A percentile compares a stretch with the other conserved stretches of the same genome.
These are phyloP conservation scores for Parascedosporium putredinis DNA, from an alignment of 2,329 filamentous ascomycete species.

Conservation along the genomic window DNA sequence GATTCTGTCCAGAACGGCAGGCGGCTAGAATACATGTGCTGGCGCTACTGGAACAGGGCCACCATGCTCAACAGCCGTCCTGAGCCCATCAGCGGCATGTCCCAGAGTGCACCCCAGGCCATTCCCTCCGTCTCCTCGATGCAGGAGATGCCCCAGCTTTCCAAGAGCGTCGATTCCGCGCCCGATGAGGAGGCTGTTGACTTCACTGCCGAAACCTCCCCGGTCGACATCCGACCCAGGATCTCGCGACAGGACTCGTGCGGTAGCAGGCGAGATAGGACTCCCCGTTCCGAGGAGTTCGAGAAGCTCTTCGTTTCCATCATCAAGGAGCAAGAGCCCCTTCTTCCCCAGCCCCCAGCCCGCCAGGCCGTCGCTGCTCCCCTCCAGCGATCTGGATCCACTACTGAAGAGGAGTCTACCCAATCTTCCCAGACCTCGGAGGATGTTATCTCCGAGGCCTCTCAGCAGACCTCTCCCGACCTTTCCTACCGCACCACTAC, in stretches of 20 bases:
- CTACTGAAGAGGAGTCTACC: constrained; percentile 25
- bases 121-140: constrained; percentile 33
- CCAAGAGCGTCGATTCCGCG: constrained; percentile 66
- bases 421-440: constrained; percentile 51
- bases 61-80: constrained; percentile 74
- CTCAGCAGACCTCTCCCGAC: constrained; percentile 27
- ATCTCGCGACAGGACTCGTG: constrained; percentile 63
- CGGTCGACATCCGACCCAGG: constrained; percentile 55
- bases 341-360: constrained; percentile 33
- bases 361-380: constrained; percentile 21
- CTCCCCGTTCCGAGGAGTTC: constrained; percentile 81
- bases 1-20: constrained; percentile 89
- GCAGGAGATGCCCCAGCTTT: constrained; percentile 58
- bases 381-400: constrained; percentile 32
- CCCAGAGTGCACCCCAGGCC: constrained; percentile 36
- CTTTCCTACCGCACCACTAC: constrained; percentile 44
- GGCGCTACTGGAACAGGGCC: constrained; percentile 90
- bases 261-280: constrained; percentile 59
- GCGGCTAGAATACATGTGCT: constrained; percentile 87
- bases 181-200: constrained; percentile 52
- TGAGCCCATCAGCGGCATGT: constrained; percentile 31
- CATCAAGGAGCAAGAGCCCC: constrained; percentile 72
- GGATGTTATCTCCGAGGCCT: constrained; percentile 16
- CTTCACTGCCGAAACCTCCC: constrained; percentile 40
- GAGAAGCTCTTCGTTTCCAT: constrained; percentile 93